These are phyloP conservation scores for Retiboletus flavoniger DNA, from an alignment of 1,284 basidiomycete species.

Conservation along the genomic window DNA sequence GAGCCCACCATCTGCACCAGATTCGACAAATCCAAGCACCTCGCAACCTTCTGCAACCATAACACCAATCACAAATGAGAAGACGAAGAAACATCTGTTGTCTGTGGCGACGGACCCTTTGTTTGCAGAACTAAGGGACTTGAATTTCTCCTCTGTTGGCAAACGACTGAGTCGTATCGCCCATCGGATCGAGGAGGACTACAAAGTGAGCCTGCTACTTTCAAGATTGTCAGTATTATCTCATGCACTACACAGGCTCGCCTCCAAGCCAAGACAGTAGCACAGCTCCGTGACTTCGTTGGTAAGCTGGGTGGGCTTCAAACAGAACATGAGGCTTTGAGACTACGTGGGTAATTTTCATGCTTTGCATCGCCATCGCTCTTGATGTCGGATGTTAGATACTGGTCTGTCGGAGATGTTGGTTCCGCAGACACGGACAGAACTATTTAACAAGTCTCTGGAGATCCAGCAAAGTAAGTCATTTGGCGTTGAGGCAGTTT, in stretches of 20 bases:
- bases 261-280: constrained; percentile 85
- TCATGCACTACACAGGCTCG: constrained; percentile 48
- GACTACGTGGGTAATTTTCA: constrained; percentile 67
- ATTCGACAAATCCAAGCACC: constrained; percentile 37
- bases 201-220: constrained; percentile 57
- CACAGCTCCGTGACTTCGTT: constrained; percentile 93
- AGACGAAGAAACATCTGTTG: constrained; percentile 86
- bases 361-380: constrained; percentile 5
- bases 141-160: constrained; percentile 94
- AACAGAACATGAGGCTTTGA: constrained; percentile 84
- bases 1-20: constrained; percentile 47
- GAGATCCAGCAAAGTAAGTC: constrained; percentile 93
- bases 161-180: constrained; percentile 81
- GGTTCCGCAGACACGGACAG: constrained; percentile 80
- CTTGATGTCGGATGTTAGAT: constrained; percentile 50
- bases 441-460: constrained; percentile 87
- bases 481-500: neutral
- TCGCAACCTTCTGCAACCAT: constrained; percentile 44
- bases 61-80: constrained; percentile 63
- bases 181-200: constrained; percentile 85
- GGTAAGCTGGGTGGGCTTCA: constrained; percentile 91
- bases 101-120: constrained; percentile 79
- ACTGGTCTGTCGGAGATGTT: constrained; percentile 93
- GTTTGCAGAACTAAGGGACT: constrained; percentile 81
- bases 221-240: constrained; percentile 21